Base-by-base conservation (phyloP, 345 rosid species). In the Corymbia maculata region DNA sequence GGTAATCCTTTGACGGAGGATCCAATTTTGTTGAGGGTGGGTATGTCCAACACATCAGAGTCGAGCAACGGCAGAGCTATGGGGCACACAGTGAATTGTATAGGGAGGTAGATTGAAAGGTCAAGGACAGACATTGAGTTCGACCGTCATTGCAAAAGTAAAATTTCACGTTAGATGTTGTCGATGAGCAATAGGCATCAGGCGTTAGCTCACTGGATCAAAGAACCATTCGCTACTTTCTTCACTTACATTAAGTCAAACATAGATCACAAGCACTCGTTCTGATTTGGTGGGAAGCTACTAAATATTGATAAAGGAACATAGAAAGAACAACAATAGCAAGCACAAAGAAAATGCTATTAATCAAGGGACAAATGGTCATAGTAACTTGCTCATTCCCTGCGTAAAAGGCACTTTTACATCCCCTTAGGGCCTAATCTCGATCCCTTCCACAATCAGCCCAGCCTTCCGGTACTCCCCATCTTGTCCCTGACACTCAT, bases 391-490 rank as follows among this genome's bases (percentile, higher is more conserved):
- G 4, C 24, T 5, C 26, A 21, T 8, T 9, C 59, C 26, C 59
- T 55, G 26, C 59, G 6, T 21, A 4, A 21, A 55, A 59, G 66
- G 14, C 66, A 24, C n/a, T 59, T 26, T 59, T 13, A 59, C 26
- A 21, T 10, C 30, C 66, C 66, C 8, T 59, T 22, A 24, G 3
- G 66, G 66, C 66, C 66, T 59, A 24, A 26, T 59, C 26, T 59
- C 14, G 30, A 59, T 59, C 66, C 30, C n/a, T 24, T 59, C n/a
- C 30, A 59, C 66, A 24, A 89, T 44, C 49, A 91, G 64, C 8
- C 91, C 91, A n/a, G 92, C 17, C 66, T 92, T 92, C 90, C 80
- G 53, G 6, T 0, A 9, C 61, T 80, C 19, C 64, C 45, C 89
- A 36, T 80, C 49, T 87, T 85, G 87, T 91, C 93, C 80, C 15